phyloP scores from a whole-genome alignment of 2,329 filamentous ascomycete genomes.

The Trichocomaceae sp. region DNA sequence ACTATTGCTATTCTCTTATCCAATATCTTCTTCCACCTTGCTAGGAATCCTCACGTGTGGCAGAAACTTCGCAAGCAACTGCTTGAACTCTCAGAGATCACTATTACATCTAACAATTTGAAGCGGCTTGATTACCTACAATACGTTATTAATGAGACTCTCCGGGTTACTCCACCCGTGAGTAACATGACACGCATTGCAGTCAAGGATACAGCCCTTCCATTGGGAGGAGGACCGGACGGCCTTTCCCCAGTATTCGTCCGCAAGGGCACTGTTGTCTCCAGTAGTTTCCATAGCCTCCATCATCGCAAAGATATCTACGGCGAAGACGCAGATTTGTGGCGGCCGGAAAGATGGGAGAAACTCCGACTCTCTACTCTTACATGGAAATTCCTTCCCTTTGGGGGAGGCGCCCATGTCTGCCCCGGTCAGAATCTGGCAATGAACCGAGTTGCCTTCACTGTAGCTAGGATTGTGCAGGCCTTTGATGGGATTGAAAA shows the following conservation, averaged over 20 bases:
- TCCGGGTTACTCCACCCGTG: slow-evolving; percentile 49
- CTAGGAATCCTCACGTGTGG: slow-evolving; percentile 23
- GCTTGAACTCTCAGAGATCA: slow-evolving; percentile 21
- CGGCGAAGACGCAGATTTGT: slow-evolving; percentile 37
- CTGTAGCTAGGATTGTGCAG: slow-evolving; percentile 1
- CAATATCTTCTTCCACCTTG: slow-evolving; percentile 37
- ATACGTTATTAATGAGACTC: slow-evolving; percentile 14
- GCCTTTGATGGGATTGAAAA: slow-evolving; percentile 9
- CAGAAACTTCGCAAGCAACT: slow-evolving; percentile 20
- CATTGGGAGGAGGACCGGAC: slow-evolving; percentile 10
- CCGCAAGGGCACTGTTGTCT: slow-evolving; percentile 58
- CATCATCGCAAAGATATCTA: slow-evolving; percentile 57
- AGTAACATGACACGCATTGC: slow-evolving; percentile 44
- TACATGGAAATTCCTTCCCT: slow-evolving; percentile 37
- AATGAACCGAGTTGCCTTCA: slow-evolving; percentile 7
- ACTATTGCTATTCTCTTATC: slow-evolving; percentile 45
- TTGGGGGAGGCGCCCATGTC: slow-evolving; percentile 21
- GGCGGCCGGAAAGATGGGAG: slow-evolving; percentile 9
- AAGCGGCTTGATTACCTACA: slow-evolving; percentile 13
- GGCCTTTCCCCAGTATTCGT: slow-evolving; percentile 55
- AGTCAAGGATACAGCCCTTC: slow-evolving; percentile 16
- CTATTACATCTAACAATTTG: slow-evolving; percentile 25
- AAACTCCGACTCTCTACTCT: slow-evolving; percentile 43
- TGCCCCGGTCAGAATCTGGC: slow-evolving; percentile 19
- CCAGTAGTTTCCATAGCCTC: slow-evolving; percentile 64